Percentiles rank a stretch among this genome's conserved stretches.
These are phyloP conservation scores for Colletotrichum caudatum DNA, from an alignment of 2,329 filamentous ascomycete species.

Conservation along the genomic window DNA sequence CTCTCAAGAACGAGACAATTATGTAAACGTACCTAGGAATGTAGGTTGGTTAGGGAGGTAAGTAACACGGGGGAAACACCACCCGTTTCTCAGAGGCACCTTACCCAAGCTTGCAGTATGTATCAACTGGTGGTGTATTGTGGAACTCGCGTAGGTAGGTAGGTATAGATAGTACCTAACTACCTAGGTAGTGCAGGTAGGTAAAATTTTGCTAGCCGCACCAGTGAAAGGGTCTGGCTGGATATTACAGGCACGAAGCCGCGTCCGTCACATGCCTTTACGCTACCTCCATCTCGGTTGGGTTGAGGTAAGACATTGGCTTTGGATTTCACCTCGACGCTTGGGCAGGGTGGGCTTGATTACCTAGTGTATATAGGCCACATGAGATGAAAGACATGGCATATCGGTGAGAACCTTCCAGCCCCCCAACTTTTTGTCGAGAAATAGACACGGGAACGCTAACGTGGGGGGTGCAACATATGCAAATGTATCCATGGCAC, in stretches of 20 bases:
- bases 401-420: slow-evolving; percentile 31
- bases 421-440: slow-evolving; percentile 3
- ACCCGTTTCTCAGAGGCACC: too few relatives aligned
- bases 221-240: not conserved
- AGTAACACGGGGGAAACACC: too few relatives aligned
- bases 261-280: slow-evolving; percentile 20
- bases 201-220: not conserved
- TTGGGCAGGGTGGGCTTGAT: slow-evolving; percentile 3
- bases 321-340: not conserved
- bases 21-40: too few relatives aligned
- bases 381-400: slow-evolving; percentile 16
- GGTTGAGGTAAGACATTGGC: slow-evolving; percentile 1
- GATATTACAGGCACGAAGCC: slow-evolving; percentile 2
- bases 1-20: not conserved
- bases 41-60: too few relatives aligned
- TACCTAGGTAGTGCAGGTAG: too few relatives aligned
- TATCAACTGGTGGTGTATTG: too few relatives aligned
- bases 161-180: too few relatives aligned
- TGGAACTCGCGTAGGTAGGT: too few relatives aligned
- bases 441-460: not conserved
- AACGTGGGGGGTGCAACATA: not conserved
- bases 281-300: not conserved
- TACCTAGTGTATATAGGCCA: not conserved
- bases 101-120: too few relatives aligned
- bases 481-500: not conserved